Conservation (phyloP, 192 early-diverging fungal genomes). For the Podila verticillata region DNA sequence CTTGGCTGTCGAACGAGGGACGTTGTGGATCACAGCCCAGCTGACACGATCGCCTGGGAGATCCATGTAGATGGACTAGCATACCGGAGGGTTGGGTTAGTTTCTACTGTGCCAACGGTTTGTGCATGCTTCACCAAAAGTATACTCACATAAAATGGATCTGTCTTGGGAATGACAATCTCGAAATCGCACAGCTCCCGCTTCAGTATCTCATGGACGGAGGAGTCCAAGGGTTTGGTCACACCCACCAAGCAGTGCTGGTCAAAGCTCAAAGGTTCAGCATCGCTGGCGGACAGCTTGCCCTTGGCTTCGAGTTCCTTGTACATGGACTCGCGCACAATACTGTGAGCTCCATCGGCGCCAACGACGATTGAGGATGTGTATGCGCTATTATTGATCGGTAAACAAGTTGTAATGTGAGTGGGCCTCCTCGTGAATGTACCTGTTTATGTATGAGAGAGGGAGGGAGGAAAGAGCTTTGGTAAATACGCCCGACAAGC, state of each 20-base stretch:
- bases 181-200: constrained; percentile 39
- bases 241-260: constrained; percentile 50
- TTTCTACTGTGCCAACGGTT: too few relatives aligned
- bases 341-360: constrained; percentile 40
- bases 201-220: constrained; percentile 29
- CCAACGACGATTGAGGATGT: constrained; percentile 37
- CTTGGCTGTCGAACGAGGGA: constrained; percentile 20
- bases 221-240: constrained; percentile 37
- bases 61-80: constrained; percentile 44
- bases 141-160: constrained; percentile 38
- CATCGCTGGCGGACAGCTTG: constrained; percentile 30
- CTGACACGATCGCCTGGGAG: constrained; percentile 37
- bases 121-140: too few relatives aligned
- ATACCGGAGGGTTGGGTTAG: not conserved
- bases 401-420: not conserved
- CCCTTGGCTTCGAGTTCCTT: constrained; percentile 18
- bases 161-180: constrained; percentile 46
- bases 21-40: constrained; percentile 49
- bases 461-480: too few relatives aligned
- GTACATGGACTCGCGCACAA: constrained; percentile 34
- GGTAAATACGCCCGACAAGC: too few relatives aligned
- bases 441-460: too few relatives aligned
- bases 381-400: constrained; percentile 11
- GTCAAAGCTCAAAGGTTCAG: constrained; percentile 37
- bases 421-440: too few relatives aligned